Evolutionary conservation across 495 filamentous ascomycete species (phyloP).

Genomic region (Glonium stellatum): DNA sequence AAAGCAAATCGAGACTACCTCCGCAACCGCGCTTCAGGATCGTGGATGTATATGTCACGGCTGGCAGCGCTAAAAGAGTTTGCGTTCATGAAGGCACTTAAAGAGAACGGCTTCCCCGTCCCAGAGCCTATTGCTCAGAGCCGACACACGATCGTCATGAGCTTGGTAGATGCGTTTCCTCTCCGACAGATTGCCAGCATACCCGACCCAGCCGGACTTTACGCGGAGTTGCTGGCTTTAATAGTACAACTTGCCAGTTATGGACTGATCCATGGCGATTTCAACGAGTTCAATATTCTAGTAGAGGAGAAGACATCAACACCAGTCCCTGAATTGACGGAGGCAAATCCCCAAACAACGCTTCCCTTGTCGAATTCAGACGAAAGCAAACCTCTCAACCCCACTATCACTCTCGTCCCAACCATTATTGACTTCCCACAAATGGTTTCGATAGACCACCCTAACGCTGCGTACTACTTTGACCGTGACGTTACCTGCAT

Average conservation of each 20-base stretch:
- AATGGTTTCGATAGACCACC: constrained; percentile 92
- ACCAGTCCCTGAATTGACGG: neutral
- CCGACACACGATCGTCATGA: constrained; percentile 93
- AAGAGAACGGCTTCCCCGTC: constrained; percentile 77
- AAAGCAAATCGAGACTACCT: constrained; percentile 96
- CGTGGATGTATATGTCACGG: constrained; percentile 96
- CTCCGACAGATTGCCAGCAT: constrained; percentile 76
- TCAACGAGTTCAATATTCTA: constrained; percentile 98
- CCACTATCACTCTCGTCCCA: constrained; percentile 46
- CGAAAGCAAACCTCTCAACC: neutral
- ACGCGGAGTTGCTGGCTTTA: constrained; percentile 81
- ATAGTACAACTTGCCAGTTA: constrained; percentile 77
- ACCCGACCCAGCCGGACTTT: constrained; percentile 69
- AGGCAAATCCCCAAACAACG: neutral
- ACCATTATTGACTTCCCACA: constrained; percentile 97
- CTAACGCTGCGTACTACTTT: constrained; percentile 90
- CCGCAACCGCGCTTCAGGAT: constrained; percentile 64
- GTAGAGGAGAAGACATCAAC: constrained; percentile 50
- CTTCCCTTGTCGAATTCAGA: neutral
- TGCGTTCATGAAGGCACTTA: constrained; percentile 82
- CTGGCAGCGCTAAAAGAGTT: constrained; percentile 88
- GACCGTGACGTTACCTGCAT: constrained; percentile 91
- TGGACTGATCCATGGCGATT: constrained; percentile 95
- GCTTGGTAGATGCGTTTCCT: constrained; percentile 79
- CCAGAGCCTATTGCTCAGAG: constrained; percentile 80